Evolutionary conservation across 176 grass and related monocot genomes (phyloP).

Genomic region (Zea luxurians): DNA sequence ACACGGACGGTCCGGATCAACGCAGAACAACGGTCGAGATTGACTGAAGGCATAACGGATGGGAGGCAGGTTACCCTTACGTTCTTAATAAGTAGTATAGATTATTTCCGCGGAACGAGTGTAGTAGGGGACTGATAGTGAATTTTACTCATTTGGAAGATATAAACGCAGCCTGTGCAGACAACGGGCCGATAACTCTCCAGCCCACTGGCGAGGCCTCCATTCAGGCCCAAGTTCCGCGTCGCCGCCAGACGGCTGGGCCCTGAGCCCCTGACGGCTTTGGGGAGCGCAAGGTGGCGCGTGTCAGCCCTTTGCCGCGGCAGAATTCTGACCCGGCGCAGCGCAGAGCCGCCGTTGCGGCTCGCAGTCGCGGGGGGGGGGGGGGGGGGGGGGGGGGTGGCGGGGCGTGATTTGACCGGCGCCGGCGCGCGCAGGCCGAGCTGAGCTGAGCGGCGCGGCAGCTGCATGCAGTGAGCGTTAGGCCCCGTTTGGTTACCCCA

Average conservation of each 20-base stretch:
- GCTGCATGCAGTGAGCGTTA: too few species aligned
- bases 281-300: neutral
- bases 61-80: too few species aligned
- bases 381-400: too few species aligned
- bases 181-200: neutral
- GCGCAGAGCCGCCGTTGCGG: neutral
- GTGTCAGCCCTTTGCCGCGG: constrained; percentile 1
- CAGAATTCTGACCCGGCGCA: neutral
- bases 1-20: too few species aligned
- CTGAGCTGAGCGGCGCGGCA: too few species aligned
- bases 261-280: neutral
- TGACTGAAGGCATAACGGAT: too few species aligned
- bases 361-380: neutral
- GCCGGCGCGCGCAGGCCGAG: neutral
- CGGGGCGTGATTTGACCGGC: neutral
- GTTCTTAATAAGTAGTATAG: too few species aligned
- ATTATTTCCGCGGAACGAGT: too few species aligned
- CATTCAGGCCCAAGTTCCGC: neutral
- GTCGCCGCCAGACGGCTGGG: neutral
- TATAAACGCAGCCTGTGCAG: neutral
- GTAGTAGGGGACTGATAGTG: too few species aligned
- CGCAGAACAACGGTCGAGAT: too few species aligned
- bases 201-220: neutral
- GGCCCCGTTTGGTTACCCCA: too few species aligned
- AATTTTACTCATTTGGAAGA: too few species aligned